phyloP scores from a whole-genome alignment of 805 yeast genomes.

The Candida silvicultrix region DNA sequence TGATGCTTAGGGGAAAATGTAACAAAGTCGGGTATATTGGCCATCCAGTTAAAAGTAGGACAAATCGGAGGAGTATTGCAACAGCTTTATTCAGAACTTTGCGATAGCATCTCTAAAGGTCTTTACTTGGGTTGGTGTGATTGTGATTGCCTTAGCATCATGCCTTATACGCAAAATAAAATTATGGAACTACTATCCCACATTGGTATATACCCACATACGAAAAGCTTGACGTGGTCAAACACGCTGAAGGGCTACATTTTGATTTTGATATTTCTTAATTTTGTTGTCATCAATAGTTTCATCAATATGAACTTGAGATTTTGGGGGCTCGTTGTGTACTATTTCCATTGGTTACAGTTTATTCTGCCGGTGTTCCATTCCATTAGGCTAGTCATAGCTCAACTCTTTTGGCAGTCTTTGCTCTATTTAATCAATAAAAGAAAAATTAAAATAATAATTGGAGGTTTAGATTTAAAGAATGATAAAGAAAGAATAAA shows the following conservation, averaged over 20 bases:
- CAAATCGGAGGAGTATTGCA: too few species aligned
- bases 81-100: too few species aligned
- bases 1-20: too few species aligned
- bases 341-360: neutral
- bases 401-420: slow-evolving; percentile 12
- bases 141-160: too few species aligned
- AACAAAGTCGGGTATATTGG: too few species aligned
- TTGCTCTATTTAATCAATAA: slow-evolving; percentile 16
- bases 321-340: too few species aligned
- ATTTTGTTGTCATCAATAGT: neutral
- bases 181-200: slow-evolving; percentile 1
- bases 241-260: neutral
- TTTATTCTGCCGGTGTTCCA: neutral
- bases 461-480: slow-evolving; percentile 18
- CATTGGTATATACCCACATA: slow-evolving; percentile 2
- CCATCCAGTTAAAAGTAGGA: too few species aligned
- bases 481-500: neutral
- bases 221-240: neutral
- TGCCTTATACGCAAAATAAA: neutral
- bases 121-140: neutral
- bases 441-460: slow-evolving; percentile 19
- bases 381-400: neutral
- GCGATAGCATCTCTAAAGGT: too few species aligned
- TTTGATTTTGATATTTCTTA: neutral
- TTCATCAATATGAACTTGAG: neutral